Evolutionary conservation across 805 yeast genomes (phyloP), one percentile per base, ranked within the genome.

Genomic region (Sugiyamaella smithiae): DNA sequence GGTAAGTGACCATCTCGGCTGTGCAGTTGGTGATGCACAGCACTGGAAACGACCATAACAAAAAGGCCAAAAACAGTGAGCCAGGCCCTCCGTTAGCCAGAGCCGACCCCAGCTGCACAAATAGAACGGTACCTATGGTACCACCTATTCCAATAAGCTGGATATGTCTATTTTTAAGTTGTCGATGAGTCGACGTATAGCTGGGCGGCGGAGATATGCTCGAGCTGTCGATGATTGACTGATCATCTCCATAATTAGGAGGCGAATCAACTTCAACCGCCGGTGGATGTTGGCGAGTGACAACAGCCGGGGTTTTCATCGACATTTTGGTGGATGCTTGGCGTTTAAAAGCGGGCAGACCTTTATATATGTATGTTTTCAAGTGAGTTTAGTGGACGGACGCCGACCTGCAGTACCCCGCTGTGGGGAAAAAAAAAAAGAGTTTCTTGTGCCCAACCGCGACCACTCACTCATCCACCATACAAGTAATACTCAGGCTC

Each of bases 81-180:
- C 78, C 84, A 0, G 91, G 84, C 1, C 95, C 95, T 44, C 85
- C 89, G 38, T 74, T 71, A 25, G 75, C 70, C 25, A 87, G 67
- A 0, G 81, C 85, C 42, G 72, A 66, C 11, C 89, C 89, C 48
- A 84, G 82, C 22, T 87, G 77, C 4, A 85, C 88, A 56, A 86
- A 86, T 5, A 86, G 68, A 6, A 86, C 91, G 1, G 91, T 83
- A 33, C 95, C 95, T 55, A 86, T 84, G 33, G 88, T 83, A 45
- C 91, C 93, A 16, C 91, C 88, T 20, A 87, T 82, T 9, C 88
- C 85, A 52, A 87, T 81, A 46, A 87, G 72, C 59, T 85, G 88
- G 22, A 87, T 81, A 67, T 88, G 96, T 50, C 95, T 71, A 46
- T 81, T 79, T 52, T 73, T 68, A 48, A 85, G 69, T 24, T 73